Evolutionary conservation across 1,139 yeast genomes (phyloP), one percentile per base, ranked within the genome.

Genomic region (Zygoascus meyerae): DNA sequence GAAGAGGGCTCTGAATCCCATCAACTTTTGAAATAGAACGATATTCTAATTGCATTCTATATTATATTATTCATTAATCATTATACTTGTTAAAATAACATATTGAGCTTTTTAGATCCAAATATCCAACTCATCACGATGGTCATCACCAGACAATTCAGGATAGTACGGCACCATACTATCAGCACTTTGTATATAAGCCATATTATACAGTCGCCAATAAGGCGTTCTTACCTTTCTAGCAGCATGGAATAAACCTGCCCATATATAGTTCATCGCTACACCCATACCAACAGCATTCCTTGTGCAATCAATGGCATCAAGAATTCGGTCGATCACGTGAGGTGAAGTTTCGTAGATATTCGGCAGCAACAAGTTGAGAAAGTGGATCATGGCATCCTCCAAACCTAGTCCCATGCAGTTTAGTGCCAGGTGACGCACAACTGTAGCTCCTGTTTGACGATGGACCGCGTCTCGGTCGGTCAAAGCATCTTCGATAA

Each of bases 341-440:
- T 94, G 98, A 0, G 97, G 97, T 0, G 97, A 87, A 0, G 95
- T 86, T 62, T 90, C 97, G 62, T 80, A 89, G 2, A 92, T 72
- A 61, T 89, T 90, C 1, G 97, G 97, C 61, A 87, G 65, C 15
- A 90, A 64, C 44, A 87, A 70, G 60, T 90, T 86, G 59, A 89
- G 66, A 47, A 79, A 75, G 62, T 89, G 95, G 9, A 86, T 63
- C 63, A 83, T 79, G 28, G 84, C 85, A 54, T 83, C 94, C 54
- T 83, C 94, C 51, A 78, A 73, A 0, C 92, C 87, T 10, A 74
- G 64, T 0, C 97, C 97, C 36, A 76, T 70, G 60, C 94, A 81
- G 30, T 90, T 85, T 35, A 89, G 64, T 0, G 97, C 87, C 61
- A 92, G 71, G 57, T 89, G 95, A 58, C 79, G 80, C 2, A 89